phyloP scores from a whole-genome alignment of 2,329 filamentous ascomycete genomes.

The Aspergillus aculeatus region DNA sequence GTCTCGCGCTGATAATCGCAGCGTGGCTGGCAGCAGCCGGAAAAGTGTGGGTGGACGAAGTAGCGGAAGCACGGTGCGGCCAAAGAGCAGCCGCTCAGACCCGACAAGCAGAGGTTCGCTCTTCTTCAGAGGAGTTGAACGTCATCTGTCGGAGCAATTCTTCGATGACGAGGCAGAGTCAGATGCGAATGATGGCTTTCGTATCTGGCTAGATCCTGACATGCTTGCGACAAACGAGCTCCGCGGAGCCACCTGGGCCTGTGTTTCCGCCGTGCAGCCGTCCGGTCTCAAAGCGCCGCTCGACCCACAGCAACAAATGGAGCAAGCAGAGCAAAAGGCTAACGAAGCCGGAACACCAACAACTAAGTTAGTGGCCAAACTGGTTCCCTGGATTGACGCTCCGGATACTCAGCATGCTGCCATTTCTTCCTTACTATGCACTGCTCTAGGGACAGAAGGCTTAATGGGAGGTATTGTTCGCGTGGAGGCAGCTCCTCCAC shows the following conservation, averaged over 20 bases:
- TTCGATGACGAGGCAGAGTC: constrained; percentile 68
- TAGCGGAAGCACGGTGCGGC: constrained; percentile 67
- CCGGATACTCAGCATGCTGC: constrained; percentile 78
- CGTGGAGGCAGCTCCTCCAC: constrained; percentile 75
- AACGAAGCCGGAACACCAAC: constrained; percentile 58
- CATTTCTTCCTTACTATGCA: constrained; percentile 74
- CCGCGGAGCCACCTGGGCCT: constrained; percentile 72
- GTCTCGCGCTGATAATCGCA: constrained; percentile 70
- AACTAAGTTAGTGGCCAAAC: constrained; percentile 70
- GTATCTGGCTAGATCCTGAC: constrained; percentile 83
- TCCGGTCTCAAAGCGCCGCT: constrained; percentile 69
- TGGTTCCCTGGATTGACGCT: constrained; percentile 80
- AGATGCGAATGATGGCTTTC: constrained; percentile 60
- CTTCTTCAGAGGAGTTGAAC: constrained; percentile 78
- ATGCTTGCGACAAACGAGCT: constrained; percentile 69
- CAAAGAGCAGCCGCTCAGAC: constrained; percentile 60
- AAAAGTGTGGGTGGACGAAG: constrained; percentile 71
- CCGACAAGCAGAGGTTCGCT: constrained; percentile 55
- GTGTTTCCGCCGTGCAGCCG: constrained; percentile 83
- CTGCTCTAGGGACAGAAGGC: constrained; percentile 66
- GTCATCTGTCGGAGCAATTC: constrained; percentile 67
- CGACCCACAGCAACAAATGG: constrained; percentile 66
- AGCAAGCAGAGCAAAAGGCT: constrained; percentile 63
- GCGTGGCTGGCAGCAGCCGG: constrained; percentile 74
- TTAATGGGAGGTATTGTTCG: constrained; percentile 85